Percentiles rank a stretch among this genome's conserved stretches.
phyloP scores from a whole-genome alignment of 1,284 basidiomycete genomes.

The Golubevia pallescens region DNA sequence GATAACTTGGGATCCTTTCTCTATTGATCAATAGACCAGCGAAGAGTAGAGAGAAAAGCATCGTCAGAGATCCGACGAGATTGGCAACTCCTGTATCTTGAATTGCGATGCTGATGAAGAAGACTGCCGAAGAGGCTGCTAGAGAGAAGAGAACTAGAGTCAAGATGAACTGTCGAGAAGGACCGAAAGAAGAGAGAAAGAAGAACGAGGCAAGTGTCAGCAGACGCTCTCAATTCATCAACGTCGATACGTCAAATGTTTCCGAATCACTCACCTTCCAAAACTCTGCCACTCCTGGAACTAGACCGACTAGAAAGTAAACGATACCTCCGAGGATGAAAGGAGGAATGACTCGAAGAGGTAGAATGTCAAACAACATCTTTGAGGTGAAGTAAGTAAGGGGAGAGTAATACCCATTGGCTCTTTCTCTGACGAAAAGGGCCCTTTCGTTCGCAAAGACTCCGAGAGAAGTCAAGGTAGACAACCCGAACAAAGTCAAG shows the following conservation, averaged over 20 bases:
- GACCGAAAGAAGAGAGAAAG: no score
- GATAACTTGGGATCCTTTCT: constrained; percentile 75
- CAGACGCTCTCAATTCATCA: no score
- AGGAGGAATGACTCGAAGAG: constrained; percentile 89
- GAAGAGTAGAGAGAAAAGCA: constrained; percentile 96
- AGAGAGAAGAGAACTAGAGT: constrained; percentile 93
- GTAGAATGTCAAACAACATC: constrained; percentile 90
- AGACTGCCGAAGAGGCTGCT: constrained; percentile 85
- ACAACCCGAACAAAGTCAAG: constrained; percentile 91
- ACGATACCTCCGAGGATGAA: constrained; percentile 92
- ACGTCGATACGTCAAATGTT: no score
- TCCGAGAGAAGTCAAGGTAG: constrained; percentile 87
- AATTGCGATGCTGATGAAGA: constrained; percentile 87
- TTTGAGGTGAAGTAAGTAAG: constrained; percentile 95
- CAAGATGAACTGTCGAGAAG: constrained; percentile 76
- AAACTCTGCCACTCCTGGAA: constrained; percentile 83
- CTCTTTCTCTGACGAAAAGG: constrained; percentile 93
- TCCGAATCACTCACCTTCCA: constrained; percentile 72
- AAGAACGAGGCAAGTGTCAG: no score
- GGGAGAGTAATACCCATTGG: constrained; percentile 95
- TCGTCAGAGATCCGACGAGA: constrained; percentile 88
- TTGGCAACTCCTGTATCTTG: constrained; percentile 85
- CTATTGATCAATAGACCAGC: constrained; percentile 94
- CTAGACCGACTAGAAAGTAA: constrained; percentile 89
- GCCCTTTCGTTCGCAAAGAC: constrained; percentile 92